Percentiles rank a stretch among this genome's conserved stretches.
phyloP scores from a whole-genome alignment of 2,329 filamentous ascomycete species.

The Pleomassaria siparia region DNA sequence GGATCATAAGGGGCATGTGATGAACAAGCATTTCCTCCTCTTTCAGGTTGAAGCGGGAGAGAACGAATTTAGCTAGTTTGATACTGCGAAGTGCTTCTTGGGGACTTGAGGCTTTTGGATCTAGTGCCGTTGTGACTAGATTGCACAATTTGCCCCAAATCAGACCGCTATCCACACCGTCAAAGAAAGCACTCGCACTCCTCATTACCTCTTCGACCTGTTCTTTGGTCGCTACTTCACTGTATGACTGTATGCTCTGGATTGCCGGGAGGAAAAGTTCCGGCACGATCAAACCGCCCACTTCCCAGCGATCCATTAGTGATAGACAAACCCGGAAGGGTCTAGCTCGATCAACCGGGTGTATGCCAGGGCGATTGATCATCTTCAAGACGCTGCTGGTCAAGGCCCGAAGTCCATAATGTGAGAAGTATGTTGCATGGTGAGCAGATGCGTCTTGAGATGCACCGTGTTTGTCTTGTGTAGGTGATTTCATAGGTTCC shows the following conservation, averaged over 20 bases:
- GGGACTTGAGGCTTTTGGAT: constrained; percentile 51
- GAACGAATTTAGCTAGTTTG: constrained; percentile 75
- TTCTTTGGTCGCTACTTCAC: constrained; percentile 63
- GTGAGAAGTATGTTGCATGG: constrained; percentile 72
- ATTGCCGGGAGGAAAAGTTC: constrained; percentile 86
- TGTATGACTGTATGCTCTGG: constrained; percentile 75
- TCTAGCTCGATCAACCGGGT: constrained; percentile 70
- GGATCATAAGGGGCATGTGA: constrained; percentile 75
- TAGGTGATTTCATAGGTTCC: constrained; percentile 39
- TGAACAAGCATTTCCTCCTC: constrained; percentile 94
- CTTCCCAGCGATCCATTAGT: constrained; percentile 97
- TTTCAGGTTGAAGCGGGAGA: constrained; percentile 85
- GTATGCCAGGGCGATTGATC: constrained; percentile 61
- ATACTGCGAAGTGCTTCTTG: constrained; percentile 62
- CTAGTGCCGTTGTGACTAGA: constrained; percentile 58
- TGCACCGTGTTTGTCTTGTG: constrained; percentile 55
- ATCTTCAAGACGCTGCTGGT: constrained; percentile 74
- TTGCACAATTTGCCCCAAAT: constrained; percentile 84
- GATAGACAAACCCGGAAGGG: constrained; percentile 93
- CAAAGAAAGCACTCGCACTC: constrained; percentile 94
- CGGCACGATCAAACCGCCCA: constrained; percentile 85
- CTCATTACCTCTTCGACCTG: constrained; percentile 85
- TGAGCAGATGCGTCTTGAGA: constrained; percentile 42
- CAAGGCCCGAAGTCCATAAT: constrained; percentile 73
- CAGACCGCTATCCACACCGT: constrained; percentile 90